phyloP scores from a whole-genome alignment of 148 eudicot genomes.

The Heliamphora exappendiculata region DNA sequence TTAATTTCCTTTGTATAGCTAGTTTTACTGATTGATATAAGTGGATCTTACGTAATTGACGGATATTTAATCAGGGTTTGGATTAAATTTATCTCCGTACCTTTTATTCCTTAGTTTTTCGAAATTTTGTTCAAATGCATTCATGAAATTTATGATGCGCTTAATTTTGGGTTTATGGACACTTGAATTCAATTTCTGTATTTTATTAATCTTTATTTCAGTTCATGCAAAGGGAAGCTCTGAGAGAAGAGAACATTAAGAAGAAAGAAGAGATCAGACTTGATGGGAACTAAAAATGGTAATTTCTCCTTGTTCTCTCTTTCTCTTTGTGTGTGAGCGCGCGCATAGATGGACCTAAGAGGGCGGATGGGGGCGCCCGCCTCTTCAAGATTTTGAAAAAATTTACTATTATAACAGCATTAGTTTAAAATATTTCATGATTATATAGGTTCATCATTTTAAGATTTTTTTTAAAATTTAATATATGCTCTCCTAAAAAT shows the following conservation, averaged over 20 bases:
- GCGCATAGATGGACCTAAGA: no score
- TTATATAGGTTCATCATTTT: no score
- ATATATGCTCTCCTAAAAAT: no score
- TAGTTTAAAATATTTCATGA: no score
- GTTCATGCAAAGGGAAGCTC: neutral
- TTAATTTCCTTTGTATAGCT: neutral
- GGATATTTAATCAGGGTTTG: neutral
- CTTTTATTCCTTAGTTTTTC: neutral
- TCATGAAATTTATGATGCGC: neutral
- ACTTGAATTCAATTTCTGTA: neutral
- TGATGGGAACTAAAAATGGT: conserved; percentile 21
- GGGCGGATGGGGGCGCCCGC: no score
- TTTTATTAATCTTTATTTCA: no score
- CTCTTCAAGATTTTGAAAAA: no score
- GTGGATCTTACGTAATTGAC: neutral
- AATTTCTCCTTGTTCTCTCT: no score
- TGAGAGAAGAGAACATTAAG: neutral
- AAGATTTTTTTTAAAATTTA: no score
- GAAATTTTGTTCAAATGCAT: neutral
- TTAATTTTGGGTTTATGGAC: neutral
- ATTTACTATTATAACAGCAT: no score
- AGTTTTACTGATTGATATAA: neutral
- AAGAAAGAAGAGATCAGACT: conserved; percentile 35
- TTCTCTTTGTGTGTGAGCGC: no score
- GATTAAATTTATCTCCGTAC: neutral